These are phyloP conservation scores for Vitis vinifera DNA, from an alignment of 164 flowering plant genomes.

Conservation along the genomic window DNA sequence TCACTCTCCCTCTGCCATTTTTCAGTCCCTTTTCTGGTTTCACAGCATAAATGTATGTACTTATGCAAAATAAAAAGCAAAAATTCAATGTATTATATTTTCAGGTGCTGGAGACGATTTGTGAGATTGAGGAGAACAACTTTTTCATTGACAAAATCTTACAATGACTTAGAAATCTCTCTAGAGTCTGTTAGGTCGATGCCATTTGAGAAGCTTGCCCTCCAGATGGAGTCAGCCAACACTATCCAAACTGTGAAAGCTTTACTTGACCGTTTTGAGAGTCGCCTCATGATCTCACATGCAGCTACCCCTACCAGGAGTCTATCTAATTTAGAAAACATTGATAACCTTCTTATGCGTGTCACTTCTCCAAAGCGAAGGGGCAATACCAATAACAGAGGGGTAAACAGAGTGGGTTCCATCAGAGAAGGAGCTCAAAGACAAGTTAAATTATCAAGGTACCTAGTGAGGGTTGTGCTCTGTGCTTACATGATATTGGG, in stretches of 20 bases:
- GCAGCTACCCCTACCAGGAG: constrained; percentile 21
- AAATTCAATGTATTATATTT: background rate
- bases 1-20: too few species aligned
- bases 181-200: constrained; percentile 52
- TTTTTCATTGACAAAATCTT: constrained; percentile 60
- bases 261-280: constrained; percentile 82
- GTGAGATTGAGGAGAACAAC: constrained; percentile 60
- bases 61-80: background rate
- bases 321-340: constrained; percentile 41
- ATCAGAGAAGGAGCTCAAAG: constrained; percentile 29
- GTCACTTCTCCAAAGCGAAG: constrained; percentile 69
- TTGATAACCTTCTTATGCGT: constrained; percentile 88
- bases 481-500: constrained; percentile 98
- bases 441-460: constrained; percentile 53
- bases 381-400: constrained; percentile 32
- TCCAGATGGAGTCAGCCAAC: constrained; percentile 58
- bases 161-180: constrained; percentile 56
- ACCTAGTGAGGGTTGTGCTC: constrained; percentile 81
- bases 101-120: constrained; percentile 89
- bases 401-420: constrained; percentile 35
- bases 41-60: background rate
- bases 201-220: constrained; percentile 96
- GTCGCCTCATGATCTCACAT: constrained; percentile 47
- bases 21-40: background rate
- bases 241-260: constrained; percentile 71